phyloP scores from a whole-genome alignment of 2,329 filamentous ascomycete genomes.

The Neonectria coccinea region DNA sequence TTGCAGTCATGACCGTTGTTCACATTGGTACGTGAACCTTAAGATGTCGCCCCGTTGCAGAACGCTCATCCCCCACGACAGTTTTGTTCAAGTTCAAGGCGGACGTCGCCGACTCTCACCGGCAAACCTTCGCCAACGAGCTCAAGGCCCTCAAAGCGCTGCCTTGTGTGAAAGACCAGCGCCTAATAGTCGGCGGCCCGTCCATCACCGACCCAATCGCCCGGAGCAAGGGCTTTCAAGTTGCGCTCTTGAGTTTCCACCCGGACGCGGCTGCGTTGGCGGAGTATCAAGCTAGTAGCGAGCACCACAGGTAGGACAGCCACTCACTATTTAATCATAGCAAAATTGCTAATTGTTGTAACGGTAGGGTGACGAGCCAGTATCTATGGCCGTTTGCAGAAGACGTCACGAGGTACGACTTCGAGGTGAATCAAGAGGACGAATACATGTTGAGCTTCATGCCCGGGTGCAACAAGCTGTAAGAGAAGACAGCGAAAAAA shows the following conservation, averaged over 20 bases:
- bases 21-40: slow-evolving; percentile 47
- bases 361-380: slow-evolving; percentile 60
- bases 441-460: slow-evolving; percentile 44
- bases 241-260: slow-evolving; percentile 65
- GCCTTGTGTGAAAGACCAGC: slow-evolving; percentile 60
- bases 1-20: slow-evolving; percentile 48
- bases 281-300: slow-evolving; percentile 64
- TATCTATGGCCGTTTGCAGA: slow-evolving; percentile 66
- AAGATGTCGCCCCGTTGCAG: not conserved
- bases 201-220: slow-evolving; percentile 64
- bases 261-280: slow-evolving; percentile 57
- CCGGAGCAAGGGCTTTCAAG: slow-evolving; percentile 65
- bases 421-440: slow-evolving; percentile 60
- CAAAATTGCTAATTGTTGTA: not conserved
- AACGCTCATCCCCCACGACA: slow-evolving; percentile 35
- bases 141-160: slow-evolving; percentile 62
- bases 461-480: slow-evolving; percentile 5
- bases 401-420: slow-evolving; percentile 65
- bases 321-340: too few relatives aligned
- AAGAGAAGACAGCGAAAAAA: not conserved
- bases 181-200: slow-evolving; percentile 63
- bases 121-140: slow-evolving; percentile 58
- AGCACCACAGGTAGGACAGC: slow-evolving; percentile 60
- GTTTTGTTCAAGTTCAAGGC: slow-evolving; percentile 63
- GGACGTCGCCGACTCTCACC: slow-evolving; percentile 56